A percentile compares a stretch with the other conserved stretches of the same genome.
These are phyloP conservation scores for Zygoascus hellenicus DNA, from an alignment of 1,139 yeast species.

Conservation along the genomic window DNA sequence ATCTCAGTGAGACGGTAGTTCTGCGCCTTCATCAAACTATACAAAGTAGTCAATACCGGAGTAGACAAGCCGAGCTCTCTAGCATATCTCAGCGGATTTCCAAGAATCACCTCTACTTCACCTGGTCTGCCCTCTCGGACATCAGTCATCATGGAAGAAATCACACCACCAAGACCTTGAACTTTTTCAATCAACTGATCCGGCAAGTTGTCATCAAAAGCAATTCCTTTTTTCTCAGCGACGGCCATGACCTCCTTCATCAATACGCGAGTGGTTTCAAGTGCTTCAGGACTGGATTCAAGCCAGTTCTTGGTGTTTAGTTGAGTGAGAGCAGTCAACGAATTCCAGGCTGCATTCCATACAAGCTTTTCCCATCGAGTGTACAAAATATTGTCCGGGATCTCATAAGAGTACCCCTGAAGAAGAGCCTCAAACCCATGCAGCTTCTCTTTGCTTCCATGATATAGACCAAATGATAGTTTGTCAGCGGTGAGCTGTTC, in stretches of 20 bases:
- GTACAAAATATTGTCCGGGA: slow-evolving; percentile 17
- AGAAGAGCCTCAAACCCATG: slow-evolving; percentile 13
- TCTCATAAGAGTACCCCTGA: slow-evolving; percentile 17
- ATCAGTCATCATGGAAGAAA: slow-evolving; percentile 58
- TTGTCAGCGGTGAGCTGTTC: slow-evolving; percentile 42
- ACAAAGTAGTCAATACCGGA: slow-evolving; percentile 49
- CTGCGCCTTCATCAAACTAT: slow-evolving; percentile 33
- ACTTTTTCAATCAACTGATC: slow-evolving; percentile 44
- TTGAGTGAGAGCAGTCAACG: slow-evolving; percentile 48
- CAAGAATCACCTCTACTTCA: slow-evolving; percentile 59
- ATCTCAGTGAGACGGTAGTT: slow-evolving; percentile 13
- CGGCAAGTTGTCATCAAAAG: slow-evolving; percentile 36
- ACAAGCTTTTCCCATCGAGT: slow-evolving; percentile 58
- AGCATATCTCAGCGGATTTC: slow-evolving; percentile 57
- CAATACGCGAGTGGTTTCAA: slow-evolving; percentile 37
- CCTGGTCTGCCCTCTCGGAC: slow-evolving; percentile 52
- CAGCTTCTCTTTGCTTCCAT: slow-evolving; percentile 10
- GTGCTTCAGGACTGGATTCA: slow-evolving; percentile 17
- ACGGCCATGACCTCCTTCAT: slow-evolving; percentile 52
- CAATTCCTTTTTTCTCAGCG: slow-evolving; percentile 51
- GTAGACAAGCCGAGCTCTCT: slow-evolving; percentile 44
- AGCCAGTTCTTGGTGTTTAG: slow-evolving; percentile 43
- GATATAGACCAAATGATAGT: slow-evolving; percentile 48
- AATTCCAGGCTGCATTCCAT: slow-evolving; percentile 59
- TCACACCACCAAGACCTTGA: slow-evolving; percentile 12